Evolutionary conservation across 768 basidiomycete genomes (phyloP).

Genomic region (Scleroderma bovista): DNA sequence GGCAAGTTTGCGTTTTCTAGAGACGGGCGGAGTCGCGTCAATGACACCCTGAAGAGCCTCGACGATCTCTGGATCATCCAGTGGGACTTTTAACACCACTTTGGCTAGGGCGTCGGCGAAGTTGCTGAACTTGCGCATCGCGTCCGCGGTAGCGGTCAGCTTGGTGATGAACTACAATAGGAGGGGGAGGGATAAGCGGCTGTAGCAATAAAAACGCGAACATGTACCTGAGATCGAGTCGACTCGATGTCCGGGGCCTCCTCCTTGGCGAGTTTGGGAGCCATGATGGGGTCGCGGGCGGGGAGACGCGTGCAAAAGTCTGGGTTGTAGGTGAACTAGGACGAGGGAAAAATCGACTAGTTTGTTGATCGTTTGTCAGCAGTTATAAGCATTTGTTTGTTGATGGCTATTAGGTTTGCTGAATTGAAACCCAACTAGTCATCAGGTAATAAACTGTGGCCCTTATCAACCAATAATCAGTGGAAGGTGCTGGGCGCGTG

Average conservation of each 20-base stretch:
- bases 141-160: conserved; percentile 51
- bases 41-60: conserved; percentile 24
- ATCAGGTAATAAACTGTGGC: conserved; percentile 26
- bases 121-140: conserved; percentile 58
- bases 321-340: conserved; percentile 27
- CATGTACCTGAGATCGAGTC: conserved; percentile 26
- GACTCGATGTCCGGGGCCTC: conserved; percentile 20
- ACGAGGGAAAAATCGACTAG: conserved; percentile 35
- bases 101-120: conserved; percentile 57
- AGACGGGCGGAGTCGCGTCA: conserved; percentile 26
- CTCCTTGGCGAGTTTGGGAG: conserved; percentile 22
- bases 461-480: conserved; percentile 8
- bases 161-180: conserved; percentile 47
- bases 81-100: conserved; percentile 36
- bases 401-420: conserved; percentile 32
- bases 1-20: conserved; percentile 49
- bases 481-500: too few relatives aligned
- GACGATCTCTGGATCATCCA: conserved; percentile 26
- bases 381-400: conserved; percentile 37
- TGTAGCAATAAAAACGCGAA: conserved; percentile 7
- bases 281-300: conserved; percentile 15
- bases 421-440: conserved; percentile 34
- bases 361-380: conserved; percentile 31
- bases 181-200: not conserved
- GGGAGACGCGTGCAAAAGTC: conserved; percentile 22